Base-by-base conservation (phyloP, 2,329 filamentous ascomycete genomes). In the Myriangium duriaei region DNA sequence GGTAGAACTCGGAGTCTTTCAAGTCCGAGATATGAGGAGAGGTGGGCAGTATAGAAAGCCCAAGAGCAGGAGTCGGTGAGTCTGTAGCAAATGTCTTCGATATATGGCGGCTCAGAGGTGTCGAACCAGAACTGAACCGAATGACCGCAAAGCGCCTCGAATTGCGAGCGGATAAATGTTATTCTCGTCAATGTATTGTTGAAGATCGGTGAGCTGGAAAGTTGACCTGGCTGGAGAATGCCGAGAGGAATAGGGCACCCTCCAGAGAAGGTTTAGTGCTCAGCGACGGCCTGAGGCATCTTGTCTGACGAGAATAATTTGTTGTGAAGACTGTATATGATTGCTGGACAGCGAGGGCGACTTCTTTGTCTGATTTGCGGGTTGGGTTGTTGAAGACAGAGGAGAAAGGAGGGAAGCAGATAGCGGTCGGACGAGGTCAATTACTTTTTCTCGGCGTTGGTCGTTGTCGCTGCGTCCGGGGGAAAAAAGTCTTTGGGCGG, bases 241-340 rank as follows among this genome's bases (percentile, higher is more conserved):
- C 45, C 42, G 44, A 47, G n/a, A n/a, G 45, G 47, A 30, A 43
- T 43, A 45, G 48, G 47, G 44, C 43, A 36, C 43, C 45, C 47
- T 47, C 51, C 51, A 53, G 54, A 50, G 51, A 51, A 51, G 45
- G 45, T 51, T 51, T 57, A 57, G 54, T 49, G 51, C 51, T 44
- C 53, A 51, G 43, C 45, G 52, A 53, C 42, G 41, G 53, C 50
- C 48, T 48, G 51, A 42, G 51, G 50, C 54, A 57, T 57, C 32
- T 42, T 55, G 47, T 42, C 53, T 49, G 53, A 55, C 53, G 52
- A 54, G 51, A 49, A 24, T 15, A 26, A 43, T 39, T 43, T 47
- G 21, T 48, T 39, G 45, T 43, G 41, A 41, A 35, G 35, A 41
- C 31, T 44, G 21, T 40, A 26, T 31, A 26, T 40, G 24, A 46